Evolutionary conservation across 768 basidiomycete genomes (phyloP), one percentile per base, ranked within the genome.

Genomic region (Boletellus ananas): DNA sequence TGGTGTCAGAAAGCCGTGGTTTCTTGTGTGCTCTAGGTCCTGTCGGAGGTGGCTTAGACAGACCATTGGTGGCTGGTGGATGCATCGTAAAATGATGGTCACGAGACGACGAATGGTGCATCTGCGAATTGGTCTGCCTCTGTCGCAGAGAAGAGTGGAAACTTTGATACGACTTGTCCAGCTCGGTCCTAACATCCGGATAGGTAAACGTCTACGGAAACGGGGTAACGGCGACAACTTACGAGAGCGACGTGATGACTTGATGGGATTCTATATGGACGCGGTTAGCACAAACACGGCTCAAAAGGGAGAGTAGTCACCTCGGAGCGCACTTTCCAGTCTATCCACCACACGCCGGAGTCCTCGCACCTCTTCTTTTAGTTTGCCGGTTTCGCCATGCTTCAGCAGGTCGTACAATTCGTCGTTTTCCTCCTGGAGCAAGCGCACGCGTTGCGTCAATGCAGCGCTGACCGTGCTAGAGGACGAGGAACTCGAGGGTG

Each of bases 341-440:
- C 81, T 80, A 44, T 75, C 74, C 37, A 90, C 85, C 29, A 83
- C 79, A 56, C 80, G 74, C 31, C 82, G 75, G 47, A 93, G 72
- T 7, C 80, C 80, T 42, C 80, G 79, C 11, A 86, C 86, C 64
- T 93, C 87, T 61, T 91, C 90, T 64, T 90, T 90, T 54, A 93
- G 63, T 63, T 79, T 83, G 5, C 89, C 90, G 0, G 87, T 86
- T 68, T 93, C 90, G 35, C 85, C 80, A 21, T 73, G 73, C 64
- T 81, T 85, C 48, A 93, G 69, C 10, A 92, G 70, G 43, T 83
- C 79, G 63, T 92, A 93, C 16, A 93, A 66, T 55, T 93, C 90
- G 57, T 93, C 89, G 52, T 93, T 93, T 67, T 93, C 90, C 49
- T 90, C 85, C 63, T 93, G 90, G 10, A 93, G 71, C 16, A 84